Percentiles rank a stretch among this genome's conserved stretches.
These are phyloP conservation scores for Whalleya microplaca DNA, from an alignment of 2,329 filamentous ascomycete genomes.

Conservation along the genomic window DNA sequence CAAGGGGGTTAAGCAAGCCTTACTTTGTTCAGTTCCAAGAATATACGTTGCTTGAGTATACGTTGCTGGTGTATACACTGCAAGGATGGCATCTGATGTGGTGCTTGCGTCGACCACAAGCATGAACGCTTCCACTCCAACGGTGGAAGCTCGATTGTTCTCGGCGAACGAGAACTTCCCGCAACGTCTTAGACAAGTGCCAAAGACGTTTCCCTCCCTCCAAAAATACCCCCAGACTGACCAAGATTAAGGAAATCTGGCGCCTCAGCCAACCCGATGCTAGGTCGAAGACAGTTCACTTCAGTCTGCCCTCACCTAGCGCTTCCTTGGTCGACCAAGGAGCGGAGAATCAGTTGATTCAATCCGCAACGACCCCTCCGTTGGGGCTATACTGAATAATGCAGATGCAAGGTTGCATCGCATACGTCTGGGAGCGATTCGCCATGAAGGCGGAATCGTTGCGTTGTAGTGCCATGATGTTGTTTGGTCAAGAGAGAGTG, in stretches of 20 bases:
- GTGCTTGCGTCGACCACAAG: conserved; percentile 4
- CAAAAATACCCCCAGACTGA: not conserved
- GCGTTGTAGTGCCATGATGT: conserved; percentile 27
- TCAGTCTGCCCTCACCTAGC: conserved; percentile 17
- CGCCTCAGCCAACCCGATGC: conserved; percentile 15
- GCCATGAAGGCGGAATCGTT: conserved; percentile 23
- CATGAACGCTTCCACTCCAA: conserved; percentile 8
- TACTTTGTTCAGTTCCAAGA: not conserved
- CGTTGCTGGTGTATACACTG: conserved; percentile 3
- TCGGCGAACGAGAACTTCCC: not conserved
- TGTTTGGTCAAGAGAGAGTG: conserved; percentile 18
- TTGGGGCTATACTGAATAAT: conserved; percentile 51
- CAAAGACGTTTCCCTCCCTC: not conserved
- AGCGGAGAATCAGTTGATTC: conserved; percentile 34
- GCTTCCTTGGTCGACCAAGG: conserved; percentile 29
- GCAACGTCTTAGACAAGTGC: not conserved
- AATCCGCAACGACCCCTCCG: conserved; percentile 52
- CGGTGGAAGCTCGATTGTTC: conserved; percentile 1
- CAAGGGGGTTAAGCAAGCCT: not conserved
- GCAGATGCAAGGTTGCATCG: conserved; percentile 26
- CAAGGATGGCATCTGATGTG: not conserved
- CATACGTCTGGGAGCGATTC: conserved; percentile 17
- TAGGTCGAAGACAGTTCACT: conserved; percentile 14
- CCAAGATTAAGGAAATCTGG: not conserved
- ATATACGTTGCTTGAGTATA: not conserved